Conservation (phyloP, 1,284 basidiomycete species). For the Apiotrichum mycotoxinovorans region DNA sequence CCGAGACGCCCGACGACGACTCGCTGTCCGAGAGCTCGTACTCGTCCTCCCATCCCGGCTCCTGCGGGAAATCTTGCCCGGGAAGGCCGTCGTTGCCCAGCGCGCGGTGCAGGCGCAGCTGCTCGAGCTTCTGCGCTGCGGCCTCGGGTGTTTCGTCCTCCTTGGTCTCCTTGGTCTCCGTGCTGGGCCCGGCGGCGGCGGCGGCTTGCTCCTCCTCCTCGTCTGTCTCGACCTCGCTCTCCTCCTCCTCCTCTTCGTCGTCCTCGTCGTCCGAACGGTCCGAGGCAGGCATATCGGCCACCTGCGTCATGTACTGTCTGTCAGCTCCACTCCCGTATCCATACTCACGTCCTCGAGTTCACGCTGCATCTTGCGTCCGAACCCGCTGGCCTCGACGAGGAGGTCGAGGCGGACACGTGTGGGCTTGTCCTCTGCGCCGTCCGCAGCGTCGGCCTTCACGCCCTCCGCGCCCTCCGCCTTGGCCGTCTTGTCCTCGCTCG, state of each 20-base stretch:
- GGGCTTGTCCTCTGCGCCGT: conserved; percentile 12
- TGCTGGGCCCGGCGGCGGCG: conserved; percentile 47
- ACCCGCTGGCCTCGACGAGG: conserved; percentile 86
- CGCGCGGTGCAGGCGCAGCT: conserved; percentile 39
- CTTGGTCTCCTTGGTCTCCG: conserved; percentile 39
- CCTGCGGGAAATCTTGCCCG: conserved; percentile 12
- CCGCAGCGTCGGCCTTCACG: background rate
- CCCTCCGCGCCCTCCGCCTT: conserved; percentile 3
- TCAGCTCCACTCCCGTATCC: conserved; percentile 14
- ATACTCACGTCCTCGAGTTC: conserved; percentile 71
- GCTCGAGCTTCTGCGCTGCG: conserved; percentile 32
- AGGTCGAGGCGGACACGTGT: conserved; percentile 61
- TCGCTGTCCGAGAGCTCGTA: conserved; percentile 27
- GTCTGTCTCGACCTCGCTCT: conserved; percentile 43
- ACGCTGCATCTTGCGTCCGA: conserved; percentile 74
- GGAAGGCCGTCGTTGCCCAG: conserved; percentile 37
- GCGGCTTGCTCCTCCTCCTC: conserved; percentile 46
- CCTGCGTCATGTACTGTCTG: conserved; percentile 55
- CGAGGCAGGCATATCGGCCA: conserved; percentile 41
- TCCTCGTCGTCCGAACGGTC: conserved; percentile 35
- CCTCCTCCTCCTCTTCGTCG: conserved; percentile 42
- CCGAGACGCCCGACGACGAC: conserved; percentile 17
- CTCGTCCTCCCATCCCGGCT: conserved; percentile 19
- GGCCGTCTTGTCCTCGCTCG: background rate
- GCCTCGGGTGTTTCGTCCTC: background rate